A percentile compares a stretch with the other conserved stretches of the same genome.
Evolutionary conservation across 306 rosid species (phyloP).

Genomic region (Mucuna pruriens): DNA sequence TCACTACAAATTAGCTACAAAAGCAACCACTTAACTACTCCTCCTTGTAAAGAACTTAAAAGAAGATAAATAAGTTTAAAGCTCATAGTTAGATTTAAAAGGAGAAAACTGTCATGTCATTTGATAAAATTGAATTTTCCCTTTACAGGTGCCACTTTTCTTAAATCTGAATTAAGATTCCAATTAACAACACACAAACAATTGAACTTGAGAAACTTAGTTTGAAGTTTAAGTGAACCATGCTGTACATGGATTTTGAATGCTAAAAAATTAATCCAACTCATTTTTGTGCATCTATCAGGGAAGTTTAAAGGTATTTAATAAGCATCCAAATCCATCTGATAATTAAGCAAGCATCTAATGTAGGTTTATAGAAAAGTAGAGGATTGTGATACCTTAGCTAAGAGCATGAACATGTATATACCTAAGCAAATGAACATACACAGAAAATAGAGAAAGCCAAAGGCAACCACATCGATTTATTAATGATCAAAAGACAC

Average conservation of each 20-base stretch:
- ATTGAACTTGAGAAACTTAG: background rate
- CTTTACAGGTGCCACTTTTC: background rate
- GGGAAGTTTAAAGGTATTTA: background rate
- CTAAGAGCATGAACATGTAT: background rate
- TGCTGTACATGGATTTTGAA: background rate
- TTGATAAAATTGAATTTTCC: background rate
- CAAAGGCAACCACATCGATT: too few species aligned
- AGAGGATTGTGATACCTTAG: background rate
- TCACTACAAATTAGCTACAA: background rate
- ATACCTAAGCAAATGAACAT: background rate
- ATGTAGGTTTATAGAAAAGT: conserved; percentile 6
- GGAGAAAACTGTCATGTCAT: background rate
- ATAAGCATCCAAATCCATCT: background rate
- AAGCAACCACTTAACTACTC: background rate
- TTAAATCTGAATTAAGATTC: conserved; percentile 18
- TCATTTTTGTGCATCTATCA: background rate
- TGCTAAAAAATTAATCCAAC: background rate
- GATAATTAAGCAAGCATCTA: conserved; percentile 19
- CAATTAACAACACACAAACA: conserved; percentile 10
- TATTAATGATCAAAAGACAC: too few species aligned
- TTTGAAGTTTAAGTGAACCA: background rate
- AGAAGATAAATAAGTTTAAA: background rate
- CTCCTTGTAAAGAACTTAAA: background rate
- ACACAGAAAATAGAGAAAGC: too few species aligned
- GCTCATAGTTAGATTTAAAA: background rate